Base-by-base conservation (phyloP, 179 eudicot species). In the Nepenthes alata region DNA sequence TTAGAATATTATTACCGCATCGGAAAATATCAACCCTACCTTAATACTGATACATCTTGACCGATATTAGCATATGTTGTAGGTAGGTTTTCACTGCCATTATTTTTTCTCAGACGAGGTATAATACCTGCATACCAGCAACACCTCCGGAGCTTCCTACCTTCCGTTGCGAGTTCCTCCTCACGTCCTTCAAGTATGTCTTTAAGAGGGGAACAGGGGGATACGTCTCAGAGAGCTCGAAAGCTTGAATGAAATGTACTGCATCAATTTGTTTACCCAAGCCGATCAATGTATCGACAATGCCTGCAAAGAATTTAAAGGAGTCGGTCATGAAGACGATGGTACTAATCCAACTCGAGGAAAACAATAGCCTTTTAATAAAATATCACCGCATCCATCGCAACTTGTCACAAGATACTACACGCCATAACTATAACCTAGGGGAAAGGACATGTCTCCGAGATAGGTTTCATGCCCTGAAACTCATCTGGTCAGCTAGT, bases 91-190 rank as follows among this genome's bases (percentile, higher is more conserved):
- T 41, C 45, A 41, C 25, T 25, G 25, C 45, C 45, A 41, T 4
- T 41, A 41, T 4, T 3, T 11, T 11, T 11, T 50, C n/a, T 11
- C n/a, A 10, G 15, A 11, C 1, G 15, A 50, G 15, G 50, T 6
- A 11, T 50, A 50, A 2, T 50, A 50, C 53, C 53, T 50, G n/a
- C 15, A 2, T 50, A 50, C 53, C 41, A 57, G 60, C 53, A 58
- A 68, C 74, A 65, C 61, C 66, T 7, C 64, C 68, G 4, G 53
- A 39, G 35, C 58, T 66, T n/a, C 64, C 67, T 61, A 74, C 77
- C 62, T 76, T 80, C 64, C 77, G 83, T 72, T 83, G 91, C 11
- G 76, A 67, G 70, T 75, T 83, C 67, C 84, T 78, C 67, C 84
- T 78, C 56, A 79, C 45, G 38, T 80, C 80, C 61, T 75, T 83